Evolutionary conservation across 352 stramenopile genomes (phyloP).

Genomic region (Phytophthora nicotianae): DNA sequence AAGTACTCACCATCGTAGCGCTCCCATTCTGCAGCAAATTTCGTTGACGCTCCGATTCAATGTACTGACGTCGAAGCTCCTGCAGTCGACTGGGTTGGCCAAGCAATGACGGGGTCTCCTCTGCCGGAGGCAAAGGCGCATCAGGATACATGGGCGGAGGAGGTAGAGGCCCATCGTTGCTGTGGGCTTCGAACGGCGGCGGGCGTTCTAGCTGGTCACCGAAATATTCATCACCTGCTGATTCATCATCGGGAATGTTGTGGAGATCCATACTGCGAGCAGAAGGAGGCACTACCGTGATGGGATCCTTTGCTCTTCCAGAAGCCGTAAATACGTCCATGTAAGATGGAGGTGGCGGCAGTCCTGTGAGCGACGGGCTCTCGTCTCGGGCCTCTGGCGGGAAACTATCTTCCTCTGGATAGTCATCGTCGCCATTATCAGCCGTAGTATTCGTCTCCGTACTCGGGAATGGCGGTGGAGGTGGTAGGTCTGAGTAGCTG

Average conservation of each 20-base stretch:
- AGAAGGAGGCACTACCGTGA: constrained; percentile 16
- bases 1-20: constrained; percentile 57
- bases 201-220: constrained; percentile 25
- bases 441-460: constrained; percentile 7
- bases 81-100: constrained; percentile 48
- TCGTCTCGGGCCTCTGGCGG: constrained; percentile 28
- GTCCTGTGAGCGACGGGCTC: constrained; percentile 29
- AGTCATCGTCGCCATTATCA: constrained; percentile 11
- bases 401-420: constrained; percentile 45
- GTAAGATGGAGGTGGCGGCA: constrained; percentile 59
- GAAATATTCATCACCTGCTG: constrained; percentile 22
- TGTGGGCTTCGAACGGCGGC: constrained; percentile 38
- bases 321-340: constrained; percentile 58
- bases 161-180: constrained; percentile 17
- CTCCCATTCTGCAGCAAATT: constrained; percentile 45
- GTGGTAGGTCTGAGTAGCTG: constrained; percentile 25
- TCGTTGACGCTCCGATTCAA: constrained; percentile 62
- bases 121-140: constrained; percentile 16
- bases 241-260: constrained; percentile 35
- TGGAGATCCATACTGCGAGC: constrained; percentile 29
- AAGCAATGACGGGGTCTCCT: constrained; percentile 21
- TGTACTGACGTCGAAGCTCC: constrained; percentile 70
- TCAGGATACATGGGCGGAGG: constrained; percentile 24
- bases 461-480: constrained; percentile 28
- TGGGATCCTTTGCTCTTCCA: constrained; percentile 35